These are phyloP conservation scores for Rhodotorula kratochvilovae DNA, from an alignment of 768 basidiomycete species.

Conservation along the genomic window DNA sequence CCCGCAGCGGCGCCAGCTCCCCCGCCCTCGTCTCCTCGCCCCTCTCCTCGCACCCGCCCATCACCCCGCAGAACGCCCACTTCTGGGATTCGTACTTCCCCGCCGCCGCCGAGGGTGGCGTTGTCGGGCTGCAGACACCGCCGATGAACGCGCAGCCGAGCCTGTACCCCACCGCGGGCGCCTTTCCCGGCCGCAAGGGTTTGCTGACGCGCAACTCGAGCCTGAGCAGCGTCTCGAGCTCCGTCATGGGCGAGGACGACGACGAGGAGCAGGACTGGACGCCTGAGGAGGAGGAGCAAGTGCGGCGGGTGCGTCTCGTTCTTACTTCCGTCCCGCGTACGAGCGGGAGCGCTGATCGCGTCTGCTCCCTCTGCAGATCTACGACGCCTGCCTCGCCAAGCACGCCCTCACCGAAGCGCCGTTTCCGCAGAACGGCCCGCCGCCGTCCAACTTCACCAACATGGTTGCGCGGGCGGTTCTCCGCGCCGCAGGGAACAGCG, in stretches of 20 bases:
- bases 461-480: slow-evolving; percentile 29
- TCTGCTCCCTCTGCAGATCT: not conserved
- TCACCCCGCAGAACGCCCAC: slow-evolving; percentile 21
- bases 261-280: slow-evolving; percentile 33
- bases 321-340: not conserved
- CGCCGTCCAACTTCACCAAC: slow-evolving; percentile 36
- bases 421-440: slow-evolving; percentile 17
- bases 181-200: slow-evolving; percentile 14
- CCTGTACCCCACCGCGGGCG: not conserved
- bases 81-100: slow-evolving; percentile 24
- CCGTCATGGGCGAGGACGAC: slow-evolving; percentile 24
- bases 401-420: slow-evolving; percentile 18
- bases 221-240: slow-evolving; percentile 25
- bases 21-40: not conserved
- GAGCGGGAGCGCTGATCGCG: too few species aligned
- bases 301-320: too few species aligned
- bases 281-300: slow-evolving; percentile 16
- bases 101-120: not conserved
- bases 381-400: slow-evolving; percentile 24
- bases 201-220: slow-evolving; percentile 28
- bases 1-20: not conserved
- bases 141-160: not conserved
- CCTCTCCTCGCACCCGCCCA: slow-evolving; percentile 3
- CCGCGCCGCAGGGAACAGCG: not conserved
- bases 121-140: slow-evolving; percentile 7